A percentile compares a stretch with the other conserved stretches of the same genome.
Evolutionary conservation across 352 stramenopile genomes (phyloP).

Genomic region (Phytophthora boehmeriae): DNA sequence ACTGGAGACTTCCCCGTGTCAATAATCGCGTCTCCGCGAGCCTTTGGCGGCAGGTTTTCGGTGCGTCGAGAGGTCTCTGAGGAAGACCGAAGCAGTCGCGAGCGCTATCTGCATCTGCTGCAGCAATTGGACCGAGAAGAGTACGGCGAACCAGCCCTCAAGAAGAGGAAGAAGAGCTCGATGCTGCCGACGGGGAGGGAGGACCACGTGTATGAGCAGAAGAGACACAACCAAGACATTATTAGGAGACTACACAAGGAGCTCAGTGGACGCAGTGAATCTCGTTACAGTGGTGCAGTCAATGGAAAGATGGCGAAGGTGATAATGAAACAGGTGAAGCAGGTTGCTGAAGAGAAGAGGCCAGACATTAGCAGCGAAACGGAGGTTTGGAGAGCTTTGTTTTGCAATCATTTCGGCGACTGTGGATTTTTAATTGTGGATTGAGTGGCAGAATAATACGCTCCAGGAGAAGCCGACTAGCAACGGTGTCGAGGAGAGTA

Average conservation of each 20-base stretch:
- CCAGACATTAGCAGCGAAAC: slow-evolving; percentile 3
- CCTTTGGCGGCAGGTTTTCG: slow-evolving; percentile 1
- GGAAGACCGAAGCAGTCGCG: slow-evolving; percentile 35
- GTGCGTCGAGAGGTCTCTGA: slow-evolving; percentile 24
- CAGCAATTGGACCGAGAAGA: slow-evolving; percentile 50
- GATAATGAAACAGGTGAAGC: neutral
- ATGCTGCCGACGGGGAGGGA: slow-evolving; percentile 27
- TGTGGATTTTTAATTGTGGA: no score
- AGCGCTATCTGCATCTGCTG: slow-evolving; percentile 45
- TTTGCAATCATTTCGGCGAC: no score
- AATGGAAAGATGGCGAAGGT: slow-evolving; percentile 12
- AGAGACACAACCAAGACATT: slow-evolving; percentile 43
- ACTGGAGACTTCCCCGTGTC: slow-evolving; percentile 46
- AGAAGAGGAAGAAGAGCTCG: slow-evolving; percentile 35
- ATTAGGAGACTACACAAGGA: slow-evolving; percentile 37
- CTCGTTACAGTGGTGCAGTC: neutral
- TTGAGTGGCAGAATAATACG: neutral
- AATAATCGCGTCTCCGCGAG: slow-evolving; percentile 33
- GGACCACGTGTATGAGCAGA: slow-evolving; percentile 41
- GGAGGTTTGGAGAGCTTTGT: slow-evolving; percentile 12
- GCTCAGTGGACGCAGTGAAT: slow-evolving; percentile 26
- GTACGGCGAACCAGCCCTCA: slow-evolving; percentile 42
- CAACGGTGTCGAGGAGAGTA: slow-evolving; percentile 1
- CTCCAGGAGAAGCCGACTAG: neutral
- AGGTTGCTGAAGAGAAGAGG: neutral